Evolutionary conservation across 2,329 filamentous ascomycete genomes (phyloP).

Genomic region (Aspergillus calidoustus): DNA sequence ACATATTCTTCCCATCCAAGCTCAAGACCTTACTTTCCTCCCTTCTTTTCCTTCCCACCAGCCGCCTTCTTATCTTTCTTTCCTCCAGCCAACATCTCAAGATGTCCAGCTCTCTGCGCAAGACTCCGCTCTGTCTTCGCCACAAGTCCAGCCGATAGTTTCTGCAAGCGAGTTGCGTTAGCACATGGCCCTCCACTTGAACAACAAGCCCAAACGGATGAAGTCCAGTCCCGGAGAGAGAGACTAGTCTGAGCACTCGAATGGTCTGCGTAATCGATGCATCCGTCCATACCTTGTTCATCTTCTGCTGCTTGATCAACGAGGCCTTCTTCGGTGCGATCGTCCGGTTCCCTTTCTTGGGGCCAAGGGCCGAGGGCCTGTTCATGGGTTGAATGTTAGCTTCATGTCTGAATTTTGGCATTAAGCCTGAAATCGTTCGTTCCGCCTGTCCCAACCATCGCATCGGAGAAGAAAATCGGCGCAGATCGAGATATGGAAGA

Average conservation of each 20-base stretch:
- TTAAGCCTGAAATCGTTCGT: too few relatives aligned
- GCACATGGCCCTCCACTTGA: background rate
- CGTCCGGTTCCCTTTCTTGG: constrained; percentile 63
- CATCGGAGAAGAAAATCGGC: background rate
- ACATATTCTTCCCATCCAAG: background rate
- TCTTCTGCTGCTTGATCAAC: constrained; percentile 64
- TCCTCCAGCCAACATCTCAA: constrained; percentile 69
- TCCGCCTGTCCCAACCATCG: background rate
- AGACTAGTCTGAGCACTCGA: too few relatives aligned
- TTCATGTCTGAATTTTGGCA: too few relatives aligned
- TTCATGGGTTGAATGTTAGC: background rate
- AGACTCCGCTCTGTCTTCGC: constrained; percentile 70
- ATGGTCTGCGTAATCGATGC: background rate
- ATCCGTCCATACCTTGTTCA: constrained; percentile 59
- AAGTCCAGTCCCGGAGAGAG: too few relatives aligned
- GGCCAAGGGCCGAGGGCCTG: constrained; percentile 45
- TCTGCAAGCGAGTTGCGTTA: constrained; percentile 42
- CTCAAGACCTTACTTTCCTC: constrained; percentile 31
- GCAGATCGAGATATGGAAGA: background rate
- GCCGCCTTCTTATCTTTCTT: constrained; percentile 61
- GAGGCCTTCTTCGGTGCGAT: constrained; percentile 70
- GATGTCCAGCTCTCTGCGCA: constrained; percentile 69
- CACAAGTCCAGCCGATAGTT: constrained; percentile 65
- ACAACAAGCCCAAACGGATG: background rate
- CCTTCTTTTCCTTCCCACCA: constrained; percentile 36